A percentile compares a stretch with the other conserved stretches of the same genome.
Conservation (phyloP, 495 filamentous ascomycete species). For the Trichoderma erinaceum region DNA sequence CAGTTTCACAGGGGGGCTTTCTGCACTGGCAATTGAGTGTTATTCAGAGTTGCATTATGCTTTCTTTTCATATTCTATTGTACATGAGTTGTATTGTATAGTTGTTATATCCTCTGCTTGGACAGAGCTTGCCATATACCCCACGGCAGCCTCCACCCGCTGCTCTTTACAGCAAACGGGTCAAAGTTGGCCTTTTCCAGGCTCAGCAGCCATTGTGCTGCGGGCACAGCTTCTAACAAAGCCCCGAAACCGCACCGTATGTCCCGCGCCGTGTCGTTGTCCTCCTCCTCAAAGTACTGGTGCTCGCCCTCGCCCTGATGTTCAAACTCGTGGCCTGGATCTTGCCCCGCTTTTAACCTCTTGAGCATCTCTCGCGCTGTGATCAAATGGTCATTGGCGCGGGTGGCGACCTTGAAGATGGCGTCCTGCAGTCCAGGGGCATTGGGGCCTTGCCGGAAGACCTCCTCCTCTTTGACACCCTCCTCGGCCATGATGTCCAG, state of each 20-base stretch:
- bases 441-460: conserved; percentile 69
- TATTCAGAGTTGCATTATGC: background rate
- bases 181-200: conserved; percentile 81
- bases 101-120: conserved; percentile 22
- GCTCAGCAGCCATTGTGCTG: conserved; percentile 67
- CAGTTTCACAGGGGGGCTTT: no score
- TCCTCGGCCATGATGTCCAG: conserved; percentile 82
- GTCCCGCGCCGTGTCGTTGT: conserved; percentile 34
- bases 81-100: background rate
- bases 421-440: conserved; percentile 80
- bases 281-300: conserved; percentile 42
- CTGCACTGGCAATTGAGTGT: background rate
- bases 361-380: conserved; percentile 87
- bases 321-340: conserved; percentile 78
- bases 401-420: conserved; percentile 84
- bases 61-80: background rate
- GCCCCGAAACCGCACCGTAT: conserved; percentile 67
- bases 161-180: conserved; percentile 51
- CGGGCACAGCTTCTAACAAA: conserved; percentile 71
- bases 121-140: conserved; percentile 67
- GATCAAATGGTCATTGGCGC: conserved; percentile 91
- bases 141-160: conserved; percentile 87
- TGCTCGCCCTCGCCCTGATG: conserved; percentile 74
- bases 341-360: conserved; percentile 63
- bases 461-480: conserved; percentile 77